Evolutionary conservation across 73 alveolate species (phyloP).

Genomic region (Paramecium sexaurelia): DNA sequence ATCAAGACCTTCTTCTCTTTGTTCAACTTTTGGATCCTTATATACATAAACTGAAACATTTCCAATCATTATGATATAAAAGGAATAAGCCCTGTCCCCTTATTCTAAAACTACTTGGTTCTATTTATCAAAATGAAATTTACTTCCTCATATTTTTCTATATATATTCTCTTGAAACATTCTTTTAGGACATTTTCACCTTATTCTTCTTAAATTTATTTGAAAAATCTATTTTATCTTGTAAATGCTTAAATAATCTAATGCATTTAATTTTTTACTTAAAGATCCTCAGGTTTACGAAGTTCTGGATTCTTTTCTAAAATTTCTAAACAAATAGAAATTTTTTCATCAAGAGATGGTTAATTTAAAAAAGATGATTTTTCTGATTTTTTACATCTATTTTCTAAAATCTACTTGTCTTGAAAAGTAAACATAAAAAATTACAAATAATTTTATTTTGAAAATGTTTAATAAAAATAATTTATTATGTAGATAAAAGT

Average conservation of each 20-base stretch:
- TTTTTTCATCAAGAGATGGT: not conserved
- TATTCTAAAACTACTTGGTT: not conserved
- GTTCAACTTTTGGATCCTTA: not conserved
- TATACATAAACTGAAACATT: not conserved
- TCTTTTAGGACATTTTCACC: not conserved
- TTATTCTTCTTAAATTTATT: not conserved
- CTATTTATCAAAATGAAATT: not conserved
- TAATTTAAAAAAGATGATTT: not conserved
- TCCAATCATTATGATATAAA: not conserved
- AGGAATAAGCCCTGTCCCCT: not conserved
- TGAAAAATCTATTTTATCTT: not conserved
- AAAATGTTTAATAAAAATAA: not conserved
- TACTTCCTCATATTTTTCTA: not conserved
- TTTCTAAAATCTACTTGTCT: not conserved
- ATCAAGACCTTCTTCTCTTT: not conserved
- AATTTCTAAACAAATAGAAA: not conserved
- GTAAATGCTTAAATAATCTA: not conserved
- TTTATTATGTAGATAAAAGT: not conserved
- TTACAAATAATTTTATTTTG: not conserved
- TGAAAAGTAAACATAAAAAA: not conserved
- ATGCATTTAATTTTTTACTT: not conserved
- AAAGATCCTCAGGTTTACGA: not conserved
- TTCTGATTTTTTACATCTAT: not conserved
- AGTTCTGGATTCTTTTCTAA: not conserved
- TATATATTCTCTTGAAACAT: not conserved